Conservation (phyloP, 2,329 filamentous ascomycete genomes). For the Monosporascus sp. region DNA sequence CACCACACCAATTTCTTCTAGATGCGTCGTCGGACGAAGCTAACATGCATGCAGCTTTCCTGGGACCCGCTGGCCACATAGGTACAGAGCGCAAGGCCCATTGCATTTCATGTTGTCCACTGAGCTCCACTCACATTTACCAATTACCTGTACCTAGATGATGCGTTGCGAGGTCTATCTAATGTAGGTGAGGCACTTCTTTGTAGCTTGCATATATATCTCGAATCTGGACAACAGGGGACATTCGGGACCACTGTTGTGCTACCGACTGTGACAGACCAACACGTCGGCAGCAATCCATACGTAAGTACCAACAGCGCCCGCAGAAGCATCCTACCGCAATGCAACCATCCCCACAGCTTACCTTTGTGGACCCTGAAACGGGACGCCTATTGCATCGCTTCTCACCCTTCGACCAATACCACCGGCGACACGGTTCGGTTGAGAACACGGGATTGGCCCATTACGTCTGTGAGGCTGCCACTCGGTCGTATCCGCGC, state of each 20-base stretch:
- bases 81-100: neutral
- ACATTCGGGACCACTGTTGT: neutral
- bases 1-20: neutral
- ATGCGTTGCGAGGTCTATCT: neutral
- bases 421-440: neutral
- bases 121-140: neutral
- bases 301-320: neutral
- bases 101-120: neutral
- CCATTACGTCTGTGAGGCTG: neutral
- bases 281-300: neutral
- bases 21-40: neutral
- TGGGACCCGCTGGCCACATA: neutral
- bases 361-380: neutral
- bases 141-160: neutral
- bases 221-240: neutral
- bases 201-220: neutral
- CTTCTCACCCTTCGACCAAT: neutral
- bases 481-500: neutral
- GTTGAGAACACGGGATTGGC: neutral
- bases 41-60: neutral
- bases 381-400: neutral
- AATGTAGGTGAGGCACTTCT: neutral
- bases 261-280: neutral
- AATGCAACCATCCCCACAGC: neutral
- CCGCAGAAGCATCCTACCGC: neutral